Conservation (phyloP, 2,329 filamentous ascomycete species). For the Pleurostoma richardsiae region DNA sequence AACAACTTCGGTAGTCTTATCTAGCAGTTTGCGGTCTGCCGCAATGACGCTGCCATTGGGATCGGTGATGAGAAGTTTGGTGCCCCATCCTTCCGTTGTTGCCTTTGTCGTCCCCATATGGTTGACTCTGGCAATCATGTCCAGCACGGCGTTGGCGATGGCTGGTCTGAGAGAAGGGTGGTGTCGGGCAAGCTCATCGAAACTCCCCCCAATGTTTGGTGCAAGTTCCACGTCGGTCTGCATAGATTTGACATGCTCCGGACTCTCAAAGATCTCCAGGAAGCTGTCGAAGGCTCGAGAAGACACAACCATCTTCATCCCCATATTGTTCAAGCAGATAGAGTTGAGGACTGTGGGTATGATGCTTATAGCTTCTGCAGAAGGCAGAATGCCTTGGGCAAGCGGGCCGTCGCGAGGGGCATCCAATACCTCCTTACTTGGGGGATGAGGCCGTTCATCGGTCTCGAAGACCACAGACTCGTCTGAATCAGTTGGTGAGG, state of each 20-base stretch:
- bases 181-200: conserved; percentile 92
- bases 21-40: conserved; percentile 39
- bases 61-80: conserved; percentile 67
- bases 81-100: conserved; percentile 64
- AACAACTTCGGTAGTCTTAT: conserved; percentile 14
- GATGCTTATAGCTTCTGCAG: conserved; percentile 79
- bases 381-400: conserved; percentile 76
- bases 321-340: conserved; percentile 84
- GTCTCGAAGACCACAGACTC: conserved; percentile 29
- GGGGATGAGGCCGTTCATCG: conserved; percentile 45
- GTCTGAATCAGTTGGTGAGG: conserved; percentile 32
- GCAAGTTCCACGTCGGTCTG: conserved; percentile 66
- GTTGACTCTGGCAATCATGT: conserved; percentile 81
- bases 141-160: conserved; percentile 79
- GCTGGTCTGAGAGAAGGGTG: conserved; percentile 77
- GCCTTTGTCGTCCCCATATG: conserved; percentile 69
- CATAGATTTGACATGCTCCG: conserved; percentile 81
- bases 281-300: conserved; percentile 81
- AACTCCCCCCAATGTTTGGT: conserved; percentile 70
- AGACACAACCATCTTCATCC: conserved; percentile 80
- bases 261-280: conserved; percentile 94
- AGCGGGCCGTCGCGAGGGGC: conserved; percentile 36
- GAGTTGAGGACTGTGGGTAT: conserved; percentile 87
- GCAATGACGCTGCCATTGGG: conserved; percentile 53
- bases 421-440: conserved; percentile 43